Evolutionary conservation across 768 basidiomycete genomes (phyloP).

Genomic region (Lactarius sp.): DNA sequence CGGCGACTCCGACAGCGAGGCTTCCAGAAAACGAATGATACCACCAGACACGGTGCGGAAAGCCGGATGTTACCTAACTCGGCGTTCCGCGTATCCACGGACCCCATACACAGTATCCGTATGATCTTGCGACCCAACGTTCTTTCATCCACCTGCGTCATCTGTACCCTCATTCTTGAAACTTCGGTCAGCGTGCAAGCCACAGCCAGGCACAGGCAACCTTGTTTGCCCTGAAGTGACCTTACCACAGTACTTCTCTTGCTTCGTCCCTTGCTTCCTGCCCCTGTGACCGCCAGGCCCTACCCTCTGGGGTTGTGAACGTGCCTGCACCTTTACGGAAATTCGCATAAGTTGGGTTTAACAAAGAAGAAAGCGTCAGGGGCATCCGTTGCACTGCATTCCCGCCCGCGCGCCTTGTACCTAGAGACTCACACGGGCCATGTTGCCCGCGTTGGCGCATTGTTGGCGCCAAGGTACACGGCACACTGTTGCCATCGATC

Average conservation of each 20-base stretch:
- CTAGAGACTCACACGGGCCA: not conserved
- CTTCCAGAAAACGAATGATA: not conserved
- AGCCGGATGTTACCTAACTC: not conserved
- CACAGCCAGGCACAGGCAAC: conserved; percentile 16
- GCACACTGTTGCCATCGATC: not conserved
- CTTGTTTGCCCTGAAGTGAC: conserved; percentile 1
- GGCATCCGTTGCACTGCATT: conserved; percentile 1
- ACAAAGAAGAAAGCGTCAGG: not conserved
- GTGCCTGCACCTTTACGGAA: not conserved
- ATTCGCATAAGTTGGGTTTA: not conserved
- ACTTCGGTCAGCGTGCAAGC: not conserved
- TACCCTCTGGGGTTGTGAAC: not conserved
- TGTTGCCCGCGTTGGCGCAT: not conserved
- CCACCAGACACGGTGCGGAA: conserved; percentile 1
- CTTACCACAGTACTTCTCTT: not conserved
- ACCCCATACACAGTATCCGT: not conserved
- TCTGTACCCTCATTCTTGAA: conserved; percentile 7
- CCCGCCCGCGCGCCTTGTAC: not conserved
- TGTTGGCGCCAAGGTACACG: not conserved
- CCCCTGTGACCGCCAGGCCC: not conserved
- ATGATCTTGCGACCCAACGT: not conserved
- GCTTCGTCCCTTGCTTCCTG: not conserved
- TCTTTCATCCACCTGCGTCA: conserved; percentile 6
- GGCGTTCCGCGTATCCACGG: conserved; percentile 3
- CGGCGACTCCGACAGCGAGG: not conserved